Evolutionary conservation across 202 grass and related monocot genomes (phyloP), one percentile per base, ranked within the genome.

Genomic region (Elaeis oleifera): DNA sequence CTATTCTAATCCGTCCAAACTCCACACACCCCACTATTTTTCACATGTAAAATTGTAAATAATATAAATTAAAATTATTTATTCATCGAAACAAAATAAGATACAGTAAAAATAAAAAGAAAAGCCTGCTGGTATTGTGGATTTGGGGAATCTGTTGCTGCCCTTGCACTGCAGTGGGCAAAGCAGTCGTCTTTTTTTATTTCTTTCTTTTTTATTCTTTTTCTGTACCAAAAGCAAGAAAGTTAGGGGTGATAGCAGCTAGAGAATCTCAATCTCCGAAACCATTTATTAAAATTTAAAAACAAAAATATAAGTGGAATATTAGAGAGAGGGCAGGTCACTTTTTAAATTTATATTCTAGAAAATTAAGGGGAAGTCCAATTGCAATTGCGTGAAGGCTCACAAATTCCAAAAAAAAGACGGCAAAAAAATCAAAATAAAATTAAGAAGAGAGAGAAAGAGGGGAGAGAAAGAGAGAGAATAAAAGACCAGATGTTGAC

Each of bases 401-500:
- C 5, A 6, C 28, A 31, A 6, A 31, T 31, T 31, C 28, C 28
- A 31, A 20, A 53, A 20, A 20, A 67, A 20, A 29, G 26, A 17
- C 23, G 24, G 21, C 16, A 5, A n/a, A 22, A 24, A 53, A n/a
- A 39, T 26, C 24, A 18, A 31, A 39, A 36, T 18, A 6, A 39
- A 31, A 5, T 18, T 17, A 63, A n/a, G 15, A 7, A 48, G 29
- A 22, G 6, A 48, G 4, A 3, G 22, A 29, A 16, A 19, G 17
- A 24, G 39, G 32, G 22, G 56, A 59, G 64, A 56, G 51, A 68
- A 11, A 53, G 36, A 58, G 18, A 54, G 65, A 44, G 65, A 68
- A 68, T 68, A 56, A 23, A 44, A 23, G 65, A 56, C 18, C 53
- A 9, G 65, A 68, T 52, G 65, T 68, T 68, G 65, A 68, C 65